Percentiles rank a stretch among this genome's conserved stretches.
Evolutionary conservation across 1,284 basidiomycete species (phyloP).

Genomic region (Pascua guehoae): DNA sequence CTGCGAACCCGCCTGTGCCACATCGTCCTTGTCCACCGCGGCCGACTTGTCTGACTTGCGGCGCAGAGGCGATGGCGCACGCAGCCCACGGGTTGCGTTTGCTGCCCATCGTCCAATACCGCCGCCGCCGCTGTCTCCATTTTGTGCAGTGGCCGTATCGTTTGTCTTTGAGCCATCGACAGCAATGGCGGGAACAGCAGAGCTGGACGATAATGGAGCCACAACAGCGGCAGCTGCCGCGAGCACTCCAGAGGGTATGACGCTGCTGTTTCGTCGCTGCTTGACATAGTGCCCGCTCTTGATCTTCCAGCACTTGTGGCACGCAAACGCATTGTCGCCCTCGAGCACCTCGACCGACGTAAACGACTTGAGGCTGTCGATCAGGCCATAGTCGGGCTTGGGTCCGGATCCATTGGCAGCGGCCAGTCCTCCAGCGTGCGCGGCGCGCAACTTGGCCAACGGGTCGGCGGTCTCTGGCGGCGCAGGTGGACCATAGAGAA

Average conservation of each 20-base stretch:
- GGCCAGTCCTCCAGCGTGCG: slow-evolving; percentile 26
- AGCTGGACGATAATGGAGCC: neutral
- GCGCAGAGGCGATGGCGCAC: too few species aligned
- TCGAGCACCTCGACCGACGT: slow-evolving; percentile 86
- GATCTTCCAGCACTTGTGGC: slow-evolving; percentile 83
- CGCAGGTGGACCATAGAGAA: slow-evolving; percentile 38
- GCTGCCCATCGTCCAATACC: too few species aligned
- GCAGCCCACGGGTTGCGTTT: too few species aligned
- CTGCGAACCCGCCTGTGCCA: too few species aligned
- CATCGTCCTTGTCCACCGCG: too few species aligned
- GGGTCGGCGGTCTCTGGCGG: slow-evolving; percentile 28
- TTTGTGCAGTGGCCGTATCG: too few species aligned
- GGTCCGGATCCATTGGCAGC: slow-evolving; percentile 2
- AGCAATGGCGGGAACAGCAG: too few species aligned
- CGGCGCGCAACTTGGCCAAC: slow-evolving; percentile 36
- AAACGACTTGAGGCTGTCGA: slow-evolving; percentile 71
- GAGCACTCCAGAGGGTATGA: slow-evolving; percentile 14
- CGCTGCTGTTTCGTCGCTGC: slow-evolving; percentile 1
- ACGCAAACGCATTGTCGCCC: slow-evolving; percentile 90
- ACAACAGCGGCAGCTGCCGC: slow-evolving; percentile 1
- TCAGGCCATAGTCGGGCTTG: slow-evolving; percentile 43
- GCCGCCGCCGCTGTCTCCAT: too few species aligned
- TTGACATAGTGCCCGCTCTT: slow-evolving; percentile 37
- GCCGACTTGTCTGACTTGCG: too few species aligned
- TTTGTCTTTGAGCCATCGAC: too few species aligned